Evolutionary conservation across 345 rosid species (phyloP), one percentile per base, ranked within the genome.

Genomic region (Rhodamnia argentea): DNA sequence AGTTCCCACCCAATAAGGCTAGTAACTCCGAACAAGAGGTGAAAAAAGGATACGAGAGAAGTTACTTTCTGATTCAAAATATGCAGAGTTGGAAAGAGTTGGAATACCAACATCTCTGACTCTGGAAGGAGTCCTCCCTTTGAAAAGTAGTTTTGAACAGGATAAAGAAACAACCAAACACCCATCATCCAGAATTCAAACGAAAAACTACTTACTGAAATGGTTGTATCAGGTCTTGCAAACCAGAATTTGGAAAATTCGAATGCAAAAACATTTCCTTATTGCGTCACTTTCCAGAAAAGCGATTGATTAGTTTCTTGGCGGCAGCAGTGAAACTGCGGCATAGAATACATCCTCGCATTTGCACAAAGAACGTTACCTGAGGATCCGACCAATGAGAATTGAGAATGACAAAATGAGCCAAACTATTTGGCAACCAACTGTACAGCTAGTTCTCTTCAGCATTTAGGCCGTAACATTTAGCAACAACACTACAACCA

Each of bases 361-460:
- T 13, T 18, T 32, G 78, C 24, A 70, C 78, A 70, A 70, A 23
- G 60, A 32, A 32, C 78, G 18, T 32, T 32, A 32, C 78, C 78
- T 70, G 78, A 32, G 24, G 78, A 32, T 12, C 16, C 11, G 78
- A 70, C 24, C 9, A 16, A 20, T 70, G 78, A 16, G 78, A 70
- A 32, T 37, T 32, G 24, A 70, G 78, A 70, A 70, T 16, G 78
- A 70, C 78, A 70, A 70, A 70, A 70, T 18, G 78, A 70, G 47
- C 78, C 24, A n/a, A 40, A 24, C 57, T 55, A 37, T 54, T 76
- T 23, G 57, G 74, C 74, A 76, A 20, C 55, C 84, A 53, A 24
- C 87, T 85, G 74, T 85, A 85, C 87, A 85, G 57, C 70, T 82
- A 70, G 78, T 70, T 70, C 78, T 70, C 52, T 50, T 50, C 52